Evolutionary conservation across 345 rosid genomes (phyloP), one percentile per base, ranked within the genome.

Genomic region (Streptanthus diversifolius): DNA sequence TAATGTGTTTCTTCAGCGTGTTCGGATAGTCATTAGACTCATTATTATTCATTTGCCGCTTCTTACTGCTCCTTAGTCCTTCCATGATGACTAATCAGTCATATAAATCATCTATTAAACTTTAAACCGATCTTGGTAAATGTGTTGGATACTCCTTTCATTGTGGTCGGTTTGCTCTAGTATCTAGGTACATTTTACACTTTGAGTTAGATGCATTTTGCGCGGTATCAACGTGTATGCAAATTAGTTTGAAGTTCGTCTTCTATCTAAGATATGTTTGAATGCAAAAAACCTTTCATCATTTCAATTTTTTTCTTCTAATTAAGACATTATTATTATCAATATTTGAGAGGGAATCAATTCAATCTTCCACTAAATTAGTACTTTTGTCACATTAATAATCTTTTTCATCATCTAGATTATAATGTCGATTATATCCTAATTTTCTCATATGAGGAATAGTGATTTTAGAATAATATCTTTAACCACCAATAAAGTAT

Each of bases 311-410:
- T 21, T 10, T 5, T 24, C 5, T 10, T 44, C 1, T 5, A 32
- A 11, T 5, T 40, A 11, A 43, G 32, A 53, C 45, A 21, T 41
- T 29, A 41, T 15, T 63, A 18, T 33, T 29, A 64, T 72, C 27
- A 64, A 33, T 18, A 15, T 73, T 54, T 64, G 27, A 45, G 8
- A 62, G 61, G 24, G 76, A 73, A 73, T 63, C 37, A 45, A 36
- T 65, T 37, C 77, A 73, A 27, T 55, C 70, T 39, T 56, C 77
- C 77, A 73, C 77, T 65, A 65, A 33, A 55, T 35, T 25, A 43
- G 7, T 45, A 57, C 72, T 65, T 65, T 55, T 21, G 15, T 30
- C 24, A 33, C 58, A 73, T 9, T 56, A 18, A 18, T 64, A 13
- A 35, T 56, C 17, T 3, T 55, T 60, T 47, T 56, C 32, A 22